Percentiles rank a stretch among this genome's conserved stretches.
phyloP scores from a whole-genome alignment of 805 yeast species.

The Middelhovenomyces tepae region DNA sequence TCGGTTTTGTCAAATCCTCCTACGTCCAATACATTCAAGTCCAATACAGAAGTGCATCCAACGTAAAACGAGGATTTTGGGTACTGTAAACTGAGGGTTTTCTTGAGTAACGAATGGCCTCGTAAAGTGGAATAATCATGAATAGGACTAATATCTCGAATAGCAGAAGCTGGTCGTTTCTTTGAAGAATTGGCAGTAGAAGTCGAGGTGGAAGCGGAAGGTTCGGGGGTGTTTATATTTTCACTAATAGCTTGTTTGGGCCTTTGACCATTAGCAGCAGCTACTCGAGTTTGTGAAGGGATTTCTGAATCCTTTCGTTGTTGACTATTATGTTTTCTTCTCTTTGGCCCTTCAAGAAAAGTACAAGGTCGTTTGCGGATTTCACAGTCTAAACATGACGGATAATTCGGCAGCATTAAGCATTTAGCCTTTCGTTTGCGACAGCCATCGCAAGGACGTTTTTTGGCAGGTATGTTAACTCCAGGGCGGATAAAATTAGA shows the following conservation, averaged over 20 bases:
- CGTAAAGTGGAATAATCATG: constrained; percentile 59
- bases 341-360: constrained; percentile 47
- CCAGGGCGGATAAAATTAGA: no score
- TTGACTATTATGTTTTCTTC: no score
- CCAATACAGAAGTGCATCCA: constrained; percentile 84
- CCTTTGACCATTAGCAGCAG: constrained; percentile 20
- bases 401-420: constrained; percentile 43
- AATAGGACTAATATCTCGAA: constrained; percentile 39
- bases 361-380: constrained; percentile 67
- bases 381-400: constrained; percentile 70
- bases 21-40: constrained; percentile 55
- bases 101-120: constrained; percentile 55
- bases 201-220: background rate
- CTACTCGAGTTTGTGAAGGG: constrained; percentile 13
- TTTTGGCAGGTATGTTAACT: constrained; percentile 20
- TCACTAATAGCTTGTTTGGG: constrained; percentile 10
- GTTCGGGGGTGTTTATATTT: constrained; percentile 14
- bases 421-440: constrained; percentile 73
- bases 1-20: constrained; percentile 63
- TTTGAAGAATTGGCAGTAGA: background rate
- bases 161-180: constrained; percentile 2
- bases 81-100: constrained; percentile 67
- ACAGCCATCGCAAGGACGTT: constrained; percentile 75
- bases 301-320: constrained; percentile 19
- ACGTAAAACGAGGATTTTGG: constrained; percentile 85